phyloP scores from a whole-genome alignment of 306 rosid genomes.

The barrel medic (Medicago truncatula) region MtrunA17r5.0-ANR NC_053049.1:8790001-8790500 shows the following conservation, averaged over 20 bases:
- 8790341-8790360: conserved; percentile 25
- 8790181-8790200: conserved; percentile 81
- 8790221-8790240: conserved; percentile 34
- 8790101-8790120: conserved; percentile 63
- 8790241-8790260: no score
- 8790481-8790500: no score
- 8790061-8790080: conserved; percentile 53
- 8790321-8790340: conserved; percentile 38
- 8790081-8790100: conserved; percentile 33
- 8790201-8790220: conserved; percentile 47
- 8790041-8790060: conserved; percentile 43
- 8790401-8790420: no score
- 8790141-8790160: not conserved
- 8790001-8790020: conserved; percentile 61
- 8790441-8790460: no score
- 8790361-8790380: not conserved
- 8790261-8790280: not conserved
- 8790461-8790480: no score
- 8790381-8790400: no score
- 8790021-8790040: conserved; percentile 65
- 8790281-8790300: not conserved
- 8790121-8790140: conserved; percentile 47
- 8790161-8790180: conserved; percentile 63
- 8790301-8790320: conserved; percentile 39
- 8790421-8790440: no score